Base-by-base conservation (phyloP, 2,329 filamentous ascomycete genomes). In the Scedosporium boydii region DNA sequence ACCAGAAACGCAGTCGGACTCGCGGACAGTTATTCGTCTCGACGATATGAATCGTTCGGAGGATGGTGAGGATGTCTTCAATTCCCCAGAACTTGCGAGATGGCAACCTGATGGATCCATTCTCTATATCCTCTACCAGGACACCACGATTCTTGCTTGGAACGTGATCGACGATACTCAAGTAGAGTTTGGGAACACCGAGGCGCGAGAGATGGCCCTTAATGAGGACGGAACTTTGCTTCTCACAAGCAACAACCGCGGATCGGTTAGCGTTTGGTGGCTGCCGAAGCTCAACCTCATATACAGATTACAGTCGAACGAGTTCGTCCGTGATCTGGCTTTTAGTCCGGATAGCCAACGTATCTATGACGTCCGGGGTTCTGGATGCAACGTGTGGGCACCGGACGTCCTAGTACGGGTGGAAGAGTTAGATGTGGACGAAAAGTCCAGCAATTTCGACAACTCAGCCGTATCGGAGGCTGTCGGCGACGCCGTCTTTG, bases 211-310 rank as follows among this genome's bases (percentile, higher is more conserved):
- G 56, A 38, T 58, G 56, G 29, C 21, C n/a, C 26, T 58, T 2
- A 34, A 38, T 29, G 26, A 29, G 10, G 12, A 18, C 29, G 56
- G 56, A 29, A 58, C 56, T 6, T 34, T 5, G 7, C 14, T 58
- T 29, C 56, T 58, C 26, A 58, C 56, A 3, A 58, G 56, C 29
- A 34, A 23, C 56, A 58, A 58, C 29, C 12, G 18, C 14, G 56
- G 56, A 14, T 58, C 56, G 6, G 38, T 58, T 29, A 58, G 56
- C 38, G 56, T 58, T 12, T 58, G 56, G 56, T 6, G 56, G 7
- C 29, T 58, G 16, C 56, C 56, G 27, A 58, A 34, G 12, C 14
- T 58, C 56, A 58, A 58, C 56, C 56, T 58, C 56, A 58, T 58
- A 16, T 58, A 58, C 27, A 29, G 27, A n/a, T 38, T 58, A 23